Conservation (phyloP, 2,329 filamentous ascomycete species). For the Metarhizium robertsii region DNA sequence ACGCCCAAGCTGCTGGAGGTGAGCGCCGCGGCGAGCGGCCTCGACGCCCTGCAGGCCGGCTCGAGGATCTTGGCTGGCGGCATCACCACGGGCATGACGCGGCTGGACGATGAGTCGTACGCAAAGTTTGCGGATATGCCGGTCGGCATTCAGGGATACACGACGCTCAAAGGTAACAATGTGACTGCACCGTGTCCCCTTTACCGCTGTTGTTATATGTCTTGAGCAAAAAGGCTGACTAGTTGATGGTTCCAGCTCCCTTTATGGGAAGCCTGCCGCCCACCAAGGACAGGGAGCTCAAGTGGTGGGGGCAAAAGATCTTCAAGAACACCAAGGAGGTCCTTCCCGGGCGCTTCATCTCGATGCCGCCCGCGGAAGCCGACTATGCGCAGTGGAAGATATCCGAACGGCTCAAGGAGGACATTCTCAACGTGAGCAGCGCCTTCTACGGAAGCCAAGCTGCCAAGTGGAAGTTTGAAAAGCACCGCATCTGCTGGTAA, state of each 20-base stretch:
- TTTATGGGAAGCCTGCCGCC: conserved; percentile 51
- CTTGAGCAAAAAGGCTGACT: conserved; percentile 15
- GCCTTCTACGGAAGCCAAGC: conserved; percentile 51
- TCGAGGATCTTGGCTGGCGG: conserved; percentile 48
- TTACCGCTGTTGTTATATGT: conserved; percentile 6
- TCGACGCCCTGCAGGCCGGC: conserved; percentile 39
- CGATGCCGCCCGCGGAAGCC: conserved; percentile 41
- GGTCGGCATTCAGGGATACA: conserved; percentile 32
- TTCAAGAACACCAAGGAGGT: conserved; percentile 47
- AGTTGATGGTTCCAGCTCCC: conserved; percentile 29
- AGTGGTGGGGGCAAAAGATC: conserved; percentile 54
- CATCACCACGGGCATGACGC: conserved; percentile 48
- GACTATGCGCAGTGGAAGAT: conserved; percentile 59
- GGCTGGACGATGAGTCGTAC: conserved; percentile 37
- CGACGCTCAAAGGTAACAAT: conserved; percentile 20
- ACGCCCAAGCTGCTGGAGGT: conserved; percentile 46
- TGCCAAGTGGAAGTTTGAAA: conserved; percentile 46
- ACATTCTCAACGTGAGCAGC: conserved; percentile 46
- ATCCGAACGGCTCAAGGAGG: conserved; percentile 41
- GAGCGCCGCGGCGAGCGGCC: conserved; percentile 37
- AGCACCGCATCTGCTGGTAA: conserved; percentile 59
- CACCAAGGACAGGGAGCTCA: conserved; percentile 38
- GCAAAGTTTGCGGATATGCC: conserved; percentile 39
- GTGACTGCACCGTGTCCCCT: background rate
- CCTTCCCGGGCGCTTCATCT: conserved; percentile 43